phyloP scores from a whole-genome alignment of 2,329 filamentous ascomycete genomes.

The Trichoderma sp. region DNA sequence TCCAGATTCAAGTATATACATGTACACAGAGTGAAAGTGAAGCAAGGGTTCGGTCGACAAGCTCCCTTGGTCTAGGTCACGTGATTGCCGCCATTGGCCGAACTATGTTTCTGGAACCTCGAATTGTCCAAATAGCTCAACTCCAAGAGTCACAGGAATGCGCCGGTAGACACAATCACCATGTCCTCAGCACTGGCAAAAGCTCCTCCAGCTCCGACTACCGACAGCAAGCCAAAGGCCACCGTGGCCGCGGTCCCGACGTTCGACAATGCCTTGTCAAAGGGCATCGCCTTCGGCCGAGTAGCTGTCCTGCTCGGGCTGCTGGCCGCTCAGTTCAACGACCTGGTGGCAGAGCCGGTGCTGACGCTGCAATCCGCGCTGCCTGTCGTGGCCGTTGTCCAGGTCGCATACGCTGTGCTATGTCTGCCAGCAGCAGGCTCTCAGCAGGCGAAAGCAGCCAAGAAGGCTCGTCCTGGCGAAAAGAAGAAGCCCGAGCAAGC shows the following conservation, averaged over 20 bases:
- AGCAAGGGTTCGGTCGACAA: background rate
- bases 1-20: background rate
- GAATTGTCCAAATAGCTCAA: background rate
- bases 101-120: background rate
- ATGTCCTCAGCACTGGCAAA: slow-evolving; percentile 40
- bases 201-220: slow-evolving; percentile 29
- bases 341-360: slow-evolving; percentile 68
- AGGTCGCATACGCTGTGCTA: slow-evolving; percentile 59
- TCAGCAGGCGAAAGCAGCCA: slow-evolving; percentile 37
- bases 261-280: slow-evolving; percentile 38
- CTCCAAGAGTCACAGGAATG: slow-evolving; percentile 24
- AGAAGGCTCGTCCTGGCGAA: slow-evolving; percentile 52
- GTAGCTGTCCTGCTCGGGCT: slow-evolving; percentile 64
- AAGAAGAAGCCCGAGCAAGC: slow-evolving; percentile 51
- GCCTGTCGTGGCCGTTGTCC: slow-evolving; percentile 60
- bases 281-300: slow-evolving; percentile 62
- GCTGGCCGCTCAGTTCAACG: slow-evolving; percentile 61
- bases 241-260: slow-evolving; percentile 39
- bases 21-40: background rate
- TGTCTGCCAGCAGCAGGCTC: slow-evolving; percentile 62
- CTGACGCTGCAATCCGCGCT: slow-evolving; percentile 59
- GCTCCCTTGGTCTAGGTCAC: background rate
- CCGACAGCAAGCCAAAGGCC: slow-evolving; percentile 30
- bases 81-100: background rate
- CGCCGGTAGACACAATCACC: slow-evolving; percentile 35